Evolutionary conservation across 1,284 basidiomycete genomes (phyloP).

Genomic region (Stygiomarasmius scandens): DNA sequence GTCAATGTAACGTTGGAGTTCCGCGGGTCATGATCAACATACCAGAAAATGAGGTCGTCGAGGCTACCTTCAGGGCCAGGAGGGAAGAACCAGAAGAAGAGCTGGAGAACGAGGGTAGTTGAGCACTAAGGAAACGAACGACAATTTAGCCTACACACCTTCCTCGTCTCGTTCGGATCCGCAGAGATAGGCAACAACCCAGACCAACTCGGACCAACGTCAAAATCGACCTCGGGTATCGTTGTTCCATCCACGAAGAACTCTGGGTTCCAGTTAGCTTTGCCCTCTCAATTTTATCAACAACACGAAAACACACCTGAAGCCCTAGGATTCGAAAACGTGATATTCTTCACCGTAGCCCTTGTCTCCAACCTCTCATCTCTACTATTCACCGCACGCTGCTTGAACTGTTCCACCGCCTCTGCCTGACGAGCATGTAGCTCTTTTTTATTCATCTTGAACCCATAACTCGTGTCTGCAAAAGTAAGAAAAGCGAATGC

Average conservation of each 20-base stretch:
- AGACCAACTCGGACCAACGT: slow-evolving; percentile 76
- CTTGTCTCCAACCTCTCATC: slow-evolving; percentile 7
- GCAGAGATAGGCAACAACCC: slow-evolving; percentile 73
- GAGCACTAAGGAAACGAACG: neutral
- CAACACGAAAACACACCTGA: slow-evolving; percentile 43
- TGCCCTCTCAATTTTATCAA: neutral
- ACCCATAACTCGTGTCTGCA: neutral
- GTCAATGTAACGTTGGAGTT: no score
- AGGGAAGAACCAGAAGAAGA: slow-evolving; percentile 90
- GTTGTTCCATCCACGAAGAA: slow-evolving; percentile 71
- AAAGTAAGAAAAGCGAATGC: slow-evolving; percentile 11
- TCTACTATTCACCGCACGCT: slow-evolving; percentile 23
- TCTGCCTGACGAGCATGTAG: slow-evolving; percentile 40
- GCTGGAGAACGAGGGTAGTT: slow-evolving; percentile 35
- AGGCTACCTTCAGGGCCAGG: slow-evolving; percentile 69
- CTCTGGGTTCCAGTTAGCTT: slow-evolving; percentile 40
- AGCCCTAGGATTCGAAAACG: slow-evolving; percentile 69
- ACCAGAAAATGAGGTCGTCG: slow-evolving; percentile 79
- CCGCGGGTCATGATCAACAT: slow-evolving; percentile 12
- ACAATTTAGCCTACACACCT: slow-evolving; percentile 43
- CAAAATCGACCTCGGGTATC: slow-evolving; percentile 72
- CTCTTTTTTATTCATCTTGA: slow-evolving; percentile 37
- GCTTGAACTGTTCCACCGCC: slow-evolving; percentile 44
- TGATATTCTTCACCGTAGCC: slow-evolving; percentile 58
- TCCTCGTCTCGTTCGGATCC: slow-evolving; percentile 60